These are phyloP conservation scores for Neofusicoccum ribis DNA, from an alignment of 2,329 filamentous ascomycete genomes.

Conservation along the genomic window DNA sequence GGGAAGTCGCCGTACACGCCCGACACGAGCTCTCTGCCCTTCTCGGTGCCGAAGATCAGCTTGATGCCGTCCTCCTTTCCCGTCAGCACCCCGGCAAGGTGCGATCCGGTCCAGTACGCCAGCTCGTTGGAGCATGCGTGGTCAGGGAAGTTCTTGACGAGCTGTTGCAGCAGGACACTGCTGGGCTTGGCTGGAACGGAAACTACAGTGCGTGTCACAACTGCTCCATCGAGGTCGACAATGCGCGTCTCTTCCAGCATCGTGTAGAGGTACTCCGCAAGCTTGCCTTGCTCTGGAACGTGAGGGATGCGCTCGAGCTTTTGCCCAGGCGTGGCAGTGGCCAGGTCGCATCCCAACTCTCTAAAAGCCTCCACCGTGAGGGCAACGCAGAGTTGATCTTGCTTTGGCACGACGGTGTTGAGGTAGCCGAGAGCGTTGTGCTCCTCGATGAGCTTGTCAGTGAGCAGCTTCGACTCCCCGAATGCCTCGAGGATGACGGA, in stretches of 20 bases:
- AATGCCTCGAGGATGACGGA: background rate
- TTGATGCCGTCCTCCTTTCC: conserved; percentile 40
- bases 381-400: conserved; percentile 24
- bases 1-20: conserved; percentile 40
- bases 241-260: conserved; percentile 24
- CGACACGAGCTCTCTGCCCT: conserved; percentile 39
- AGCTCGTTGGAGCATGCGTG: conserved; percentile 37
- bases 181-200: background rate
- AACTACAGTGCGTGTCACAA: conserved; percentile 12
- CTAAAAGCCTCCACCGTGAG: conserved; percentile 32
- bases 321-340: conserved; percentile 20
- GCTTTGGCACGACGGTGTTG: background rate
- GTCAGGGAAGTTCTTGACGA: conserved; percentile 33
- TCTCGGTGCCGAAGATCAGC: conserved; percentile 41
- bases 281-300: conserved; percentile 20
- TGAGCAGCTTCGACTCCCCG: background rate
- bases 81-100: conserved; percentile 41
- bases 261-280: conserved; percentile 25
- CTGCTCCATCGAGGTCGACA: conserved; percentile 20
- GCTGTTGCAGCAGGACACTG: conserved; percentile 26
- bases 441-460: conserved; percentile 8
- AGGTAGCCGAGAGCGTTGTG: background rate
- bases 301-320: conserved; percentile 20
- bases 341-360: conserved; percentile 24
- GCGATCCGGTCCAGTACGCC: conserved; percentile 32